These are phyloP conservation scores for Allium cepa DNA, from an alignment of 106 monocot species.

Conservation along the genomic window DNA sequence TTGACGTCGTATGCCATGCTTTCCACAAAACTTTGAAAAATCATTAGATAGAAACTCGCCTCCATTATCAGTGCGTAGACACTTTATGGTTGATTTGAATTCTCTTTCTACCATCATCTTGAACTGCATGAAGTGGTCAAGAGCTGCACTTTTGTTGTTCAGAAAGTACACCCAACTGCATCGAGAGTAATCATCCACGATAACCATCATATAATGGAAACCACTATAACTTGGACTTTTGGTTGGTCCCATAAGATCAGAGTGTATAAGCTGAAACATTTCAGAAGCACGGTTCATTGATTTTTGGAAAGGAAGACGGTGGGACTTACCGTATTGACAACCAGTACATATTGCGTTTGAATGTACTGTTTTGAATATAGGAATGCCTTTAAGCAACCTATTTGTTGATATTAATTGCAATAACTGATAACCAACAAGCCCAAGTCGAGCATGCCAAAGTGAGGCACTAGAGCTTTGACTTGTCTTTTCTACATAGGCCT, in stretches of 20 bases:
- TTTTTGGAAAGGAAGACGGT: not conserved
- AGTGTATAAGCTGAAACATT: not conserved
- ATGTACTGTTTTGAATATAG: not conserved
- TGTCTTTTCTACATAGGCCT: conserved; percentile 7
- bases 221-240: not conserved
- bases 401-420: not conserved
- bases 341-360: not conserved
- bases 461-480: not conserved
- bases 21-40: not conserved
- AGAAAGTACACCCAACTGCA: not conserved
- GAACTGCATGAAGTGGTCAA: not conserved
- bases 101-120: not conserved
- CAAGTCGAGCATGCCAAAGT: conserved; percentile 9
- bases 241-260: not conserved
- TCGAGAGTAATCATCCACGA: not conserved
- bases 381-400: not conserved
- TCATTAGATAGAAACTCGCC: not conserved
- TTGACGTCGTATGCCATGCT: not conserved
- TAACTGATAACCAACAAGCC: not conserved
- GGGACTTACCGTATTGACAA: not conserved
- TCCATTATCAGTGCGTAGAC: not conserved
- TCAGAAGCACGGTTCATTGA: not conserved
- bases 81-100: not conserved
- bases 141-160: not conserved
- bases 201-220: not conserved